These are phyloP conservation scores for Umbelopsis ramanniana DNA, from an alignment of 192 early-diverging fungal species.

Conservation along the genomic window DNA sequence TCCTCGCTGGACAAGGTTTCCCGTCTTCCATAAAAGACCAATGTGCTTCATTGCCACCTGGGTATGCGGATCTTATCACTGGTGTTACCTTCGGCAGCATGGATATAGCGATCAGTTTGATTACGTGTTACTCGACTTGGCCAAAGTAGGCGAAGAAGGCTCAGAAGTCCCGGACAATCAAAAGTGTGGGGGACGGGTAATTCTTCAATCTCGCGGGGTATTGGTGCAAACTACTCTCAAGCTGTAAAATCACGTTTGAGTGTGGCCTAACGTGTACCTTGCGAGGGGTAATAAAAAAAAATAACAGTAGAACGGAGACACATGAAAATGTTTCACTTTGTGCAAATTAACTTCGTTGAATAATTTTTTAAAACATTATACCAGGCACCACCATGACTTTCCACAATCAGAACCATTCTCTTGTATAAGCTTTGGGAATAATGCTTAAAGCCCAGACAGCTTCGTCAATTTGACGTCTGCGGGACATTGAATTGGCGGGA, in stretches of 20 bases:
- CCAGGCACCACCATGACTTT: neutral
- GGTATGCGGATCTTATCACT: too few relatives aligned
- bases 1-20: too few relatives aligned
- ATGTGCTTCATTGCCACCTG: too few relatives aligned
- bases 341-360: neutral
- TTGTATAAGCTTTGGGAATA: neutral
- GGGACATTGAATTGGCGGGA: conserved; percentile 1
- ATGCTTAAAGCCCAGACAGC: too few relatives aligned
- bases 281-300: neutral
- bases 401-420: neutral
- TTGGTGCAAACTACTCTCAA: too few relatives aligned
- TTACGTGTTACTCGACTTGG: neutral
- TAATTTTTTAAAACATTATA: neutral
- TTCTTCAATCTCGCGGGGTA: too few relatives aligned
- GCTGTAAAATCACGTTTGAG: too few relatives aligned
- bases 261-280: neutral
- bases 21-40: too few relatives aligned
- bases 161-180: too few relatives aligned
- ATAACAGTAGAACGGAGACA: conserved; percentile 7
- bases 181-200: too few relatives aligned
- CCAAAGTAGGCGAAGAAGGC: too few relatives aligned
- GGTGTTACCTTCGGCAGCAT: neutral
- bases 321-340: neutral
- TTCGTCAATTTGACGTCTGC: neutral
- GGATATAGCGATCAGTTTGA: neutral